Percentiles rank a stretch among this genome's conserved stretches.
Evolutionary conservation across 2,329 filamentous ascomycete genomes (phyloP).

Genomic region (Cercospora nicotianae): DNA sequence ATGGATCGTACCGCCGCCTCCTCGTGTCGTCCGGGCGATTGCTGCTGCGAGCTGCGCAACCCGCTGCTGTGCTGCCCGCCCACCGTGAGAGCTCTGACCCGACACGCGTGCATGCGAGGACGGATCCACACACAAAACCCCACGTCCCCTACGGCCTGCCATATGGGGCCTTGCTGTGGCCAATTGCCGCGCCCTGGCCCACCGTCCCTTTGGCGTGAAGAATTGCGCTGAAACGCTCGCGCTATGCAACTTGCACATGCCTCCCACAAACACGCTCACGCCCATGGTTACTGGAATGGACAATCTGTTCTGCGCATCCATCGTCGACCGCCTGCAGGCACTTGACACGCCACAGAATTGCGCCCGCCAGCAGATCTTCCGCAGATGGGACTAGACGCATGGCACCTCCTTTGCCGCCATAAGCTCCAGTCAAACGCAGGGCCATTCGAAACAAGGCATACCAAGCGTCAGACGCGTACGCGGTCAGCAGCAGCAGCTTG

Average conservation of each 20-base stretch:
- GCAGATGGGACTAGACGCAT: background rate
- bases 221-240: conserved; percentile 3
- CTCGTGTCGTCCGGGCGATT: background rate
- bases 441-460: background rate
- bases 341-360: background rate
- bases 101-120: background rate
- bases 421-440: background rate
- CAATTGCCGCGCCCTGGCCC: too few species aligned
- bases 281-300: background rate
- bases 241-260: conserved; percentile 11
- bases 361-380: conserved; percentile 7
- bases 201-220: background rate
- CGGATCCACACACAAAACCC: background rate
- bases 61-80: background rate
- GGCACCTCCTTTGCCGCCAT: background rate
- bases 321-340: background rate
- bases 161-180: background rate
- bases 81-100: background rate
- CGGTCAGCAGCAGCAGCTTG: background rate
- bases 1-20: background rate
- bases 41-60: background rate
- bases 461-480: background rate
- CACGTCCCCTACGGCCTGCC: background rate
- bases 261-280: background rate
- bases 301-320: background rate